Evolutionary conservation across 2,329 filamentous ascomycete species (phyloP), one percentile per base, ranked within the genome.

Genomic region (Fusarium temperatum): DNA sequence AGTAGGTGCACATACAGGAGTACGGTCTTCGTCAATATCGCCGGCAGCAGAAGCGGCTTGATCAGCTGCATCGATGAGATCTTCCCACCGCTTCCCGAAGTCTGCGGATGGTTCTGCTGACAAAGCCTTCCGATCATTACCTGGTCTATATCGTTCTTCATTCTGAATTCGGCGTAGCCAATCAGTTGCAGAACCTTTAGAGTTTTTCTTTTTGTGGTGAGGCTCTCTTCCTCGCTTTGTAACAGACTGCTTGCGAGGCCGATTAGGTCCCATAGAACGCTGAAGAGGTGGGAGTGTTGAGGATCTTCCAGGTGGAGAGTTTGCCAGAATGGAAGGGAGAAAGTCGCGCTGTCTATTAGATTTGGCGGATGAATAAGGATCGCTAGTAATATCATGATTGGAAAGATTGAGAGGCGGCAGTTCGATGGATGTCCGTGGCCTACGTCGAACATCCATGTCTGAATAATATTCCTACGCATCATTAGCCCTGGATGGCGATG

Each of bases 71-170:
- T 98, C 95, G 74, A 98, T 97, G 69, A 98, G 87, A 82, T 98
- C 96, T 83, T 98, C 94, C 96, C 96, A 98, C 78, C 96, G 89
- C 84, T 96, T 97, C 74, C 94, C 95, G 83, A 93, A 93, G 68
- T 93, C 92, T 26, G 90, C 91, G 64, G 92, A 89, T 30, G 95
- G 95, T 82, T 98, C 96, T 47, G 94, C 94, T 22, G 94, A 97
- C 75, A 93, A 89, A 63, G 94, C 94, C 83, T 98, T 97, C 72
- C 94, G 89, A 78, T 94, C 91, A 77, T 92, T 91, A 66, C 86
- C 86, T 18, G 87, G 85, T 72, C 92, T 92, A 73, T 94, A 86
- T 71, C 93, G 89, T 63, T 90, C 88, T 51, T 90, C 87, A 72
- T 89, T 89, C 72, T 90, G 88, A 28, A 90, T 86, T 48, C 88